These are phyloP conservation scores for Punctularia strigosozonata DNA, from an alignment of 768 basidiomycete genomes.

Conservation along the genomic window DNA sequence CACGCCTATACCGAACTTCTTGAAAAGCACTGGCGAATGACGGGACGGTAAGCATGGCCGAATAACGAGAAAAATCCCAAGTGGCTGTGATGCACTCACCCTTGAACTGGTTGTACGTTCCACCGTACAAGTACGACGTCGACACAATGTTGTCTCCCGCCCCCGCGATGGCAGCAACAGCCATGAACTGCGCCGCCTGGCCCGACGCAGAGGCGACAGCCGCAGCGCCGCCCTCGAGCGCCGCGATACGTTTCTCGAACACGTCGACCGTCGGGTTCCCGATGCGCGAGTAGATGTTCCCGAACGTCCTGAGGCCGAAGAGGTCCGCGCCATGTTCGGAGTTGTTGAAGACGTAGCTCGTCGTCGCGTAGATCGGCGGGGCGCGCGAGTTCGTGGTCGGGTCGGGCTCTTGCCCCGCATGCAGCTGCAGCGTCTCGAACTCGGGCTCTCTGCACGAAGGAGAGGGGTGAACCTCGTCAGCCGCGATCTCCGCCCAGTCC, in stretches of 20 bases:
- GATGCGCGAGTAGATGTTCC: constrained; percentile 58
- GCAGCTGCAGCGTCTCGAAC: constrained; percentile 73
- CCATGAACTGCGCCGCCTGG: constrained; percentile 67
- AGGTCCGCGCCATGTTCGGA: constrained; percentile 68
- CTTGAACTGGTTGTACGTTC: constrained; percentile 73
- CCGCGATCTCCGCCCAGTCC: neutral
- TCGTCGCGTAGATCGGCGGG: constrained; percentile 65
- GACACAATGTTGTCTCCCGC: constrained; percentile 73
- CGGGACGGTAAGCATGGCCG: too few relatives aligned
- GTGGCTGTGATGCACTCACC: too few relatives aligned
- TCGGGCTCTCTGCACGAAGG: constrained; percentile 33
- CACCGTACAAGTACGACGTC: constrained; percentile 60
- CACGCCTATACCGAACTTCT: constrained; percentile 52
- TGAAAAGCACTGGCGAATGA: constrained; percentile 39
- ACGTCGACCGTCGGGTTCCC: constrained; percentile 62
- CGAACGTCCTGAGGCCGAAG: constrained; percentile 48
- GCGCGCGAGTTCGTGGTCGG: constrained; percentile 61
- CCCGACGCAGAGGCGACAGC: constrained; percentile 68
- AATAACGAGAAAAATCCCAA: too few relatives aligned
- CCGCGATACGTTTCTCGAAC: constrained; percentile 70
- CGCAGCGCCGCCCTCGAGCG: constrained; percentile 69
- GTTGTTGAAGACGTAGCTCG: constrained; percentile 64
- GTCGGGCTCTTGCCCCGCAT: constrained; percentile 62
- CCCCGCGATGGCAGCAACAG: constrained; percentile 46
- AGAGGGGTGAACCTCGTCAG: neutral